Base-by-base conservation (phyloP, 78 protist species). In the Dictyostelium firmibasis region DNA sequence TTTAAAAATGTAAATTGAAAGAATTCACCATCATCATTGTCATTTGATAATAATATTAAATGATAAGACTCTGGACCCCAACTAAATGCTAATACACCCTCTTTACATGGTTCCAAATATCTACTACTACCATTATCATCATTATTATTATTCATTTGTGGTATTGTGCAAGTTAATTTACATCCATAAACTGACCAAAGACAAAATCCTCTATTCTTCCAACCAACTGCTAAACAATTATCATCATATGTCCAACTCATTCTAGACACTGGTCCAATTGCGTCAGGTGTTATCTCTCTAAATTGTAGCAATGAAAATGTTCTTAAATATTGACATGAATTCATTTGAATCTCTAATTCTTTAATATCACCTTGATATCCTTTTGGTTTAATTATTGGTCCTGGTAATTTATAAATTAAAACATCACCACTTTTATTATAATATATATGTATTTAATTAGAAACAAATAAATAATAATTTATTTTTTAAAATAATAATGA, bases 61-160 rank as follows among this genome's bases (percentile, higher is more conserved):
- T 94, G 97, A 82, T 94, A 94, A 2, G 91, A 85, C 27, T 86
- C 97, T 6, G 93, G 89, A 3, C 97, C 97, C 93, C 93, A 94
- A 43, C 95, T 83, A 38, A 93, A 77, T 38, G 96, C 64, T 4
- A 81, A 50, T 0, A 93, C 91, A 18, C 96, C 96, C 7, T 93
- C 92, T 76, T 47, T 72, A 50, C 85, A 83, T 14, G 96, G 96
- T 23, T 93, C 96, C 38, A 83, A 13, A 29, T 78, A 86, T 76
- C 81, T 69, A 29, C 20, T 35, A 16, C 25, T 27, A 69, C 43
- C 18, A 29, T 69, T 20, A 14, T 23, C 36, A 47, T 11, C 14
- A 47, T 16, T 16, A 47, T 47, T 16, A 76, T 81, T 91, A 81
- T 64, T 72, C 91, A 94, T 81, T 82, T 94, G 97, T 18, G 97